phyloP scores from a whole-genome alignment of 2,329 filamentous ascomycete species.

The Geosmithia morbida region DNA sequence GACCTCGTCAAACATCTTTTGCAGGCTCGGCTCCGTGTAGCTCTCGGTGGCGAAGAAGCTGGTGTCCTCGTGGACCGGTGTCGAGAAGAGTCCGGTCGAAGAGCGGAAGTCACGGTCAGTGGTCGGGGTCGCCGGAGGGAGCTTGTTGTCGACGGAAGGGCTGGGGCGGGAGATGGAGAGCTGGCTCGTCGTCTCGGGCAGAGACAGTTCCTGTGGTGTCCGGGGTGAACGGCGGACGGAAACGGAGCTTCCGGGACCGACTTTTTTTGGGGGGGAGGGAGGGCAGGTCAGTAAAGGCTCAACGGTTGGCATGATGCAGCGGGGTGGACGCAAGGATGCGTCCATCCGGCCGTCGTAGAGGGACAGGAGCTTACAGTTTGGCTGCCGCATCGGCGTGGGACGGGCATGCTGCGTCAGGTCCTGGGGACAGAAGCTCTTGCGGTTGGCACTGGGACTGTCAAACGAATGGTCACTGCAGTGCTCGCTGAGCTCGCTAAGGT shows the following conservation, averaged over 20 bases:
- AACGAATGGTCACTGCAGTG: conserved; percentile 21
- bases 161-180: conserved; percentile 61
- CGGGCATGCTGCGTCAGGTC: conserved; percentile 26
- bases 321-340: conserved; percentile 6
- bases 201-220: conserved; percentile 63
- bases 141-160: conserved; percentile 19
- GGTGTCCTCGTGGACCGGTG: conserved; percentile 54
- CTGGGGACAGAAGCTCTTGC: conserved; percentile 21
- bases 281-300: conserved; percentile 33
- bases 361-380: conserved; percentile 26
- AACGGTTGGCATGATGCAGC: too few relatives aligned
- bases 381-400: conserved; percentile 18
- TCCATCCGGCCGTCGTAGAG: conserved; percentile 3
- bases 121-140: conserved; percentile 69
- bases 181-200: conserved; percentile 66
- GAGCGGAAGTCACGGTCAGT: conserved; percentile 35
- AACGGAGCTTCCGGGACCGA: conserved; percentile 46
- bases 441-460: conserved; percentile 33
- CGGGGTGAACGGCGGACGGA: conserved; percentile 50
- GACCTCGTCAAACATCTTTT: conserved; percentile 65
- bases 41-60: conserved; percentile 38
- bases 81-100: conserved; percentile 43
- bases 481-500: conserved; percentile 9
- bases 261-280: too few relatives aligned
- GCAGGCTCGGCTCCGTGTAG: conserved; percentile 56